Evolutionary conservation across 176 grass and related monocot species (phyloP).

Genomic region (Cocos nucifera): DNA sequence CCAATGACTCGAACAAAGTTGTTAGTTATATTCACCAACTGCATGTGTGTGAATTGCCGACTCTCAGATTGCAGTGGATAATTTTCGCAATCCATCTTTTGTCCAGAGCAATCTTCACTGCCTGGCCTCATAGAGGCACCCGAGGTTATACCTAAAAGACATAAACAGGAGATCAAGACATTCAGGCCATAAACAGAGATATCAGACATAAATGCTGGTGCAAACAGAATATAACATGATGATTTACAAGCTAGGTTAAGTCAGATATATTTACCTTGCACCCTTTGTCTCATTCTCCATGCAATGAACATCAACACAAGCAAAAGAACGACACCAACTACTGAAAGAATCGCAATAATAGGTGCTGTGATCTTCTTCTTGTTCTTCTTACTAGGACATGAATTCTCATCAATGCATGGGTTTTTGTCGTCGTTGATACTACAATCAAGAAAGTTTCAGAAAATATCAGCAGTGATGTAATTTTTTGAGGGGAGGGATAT

Average conservation of each 20-base stretch:
- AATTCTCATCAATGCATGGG: not conserved
- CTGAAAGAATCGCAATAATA: conserved; percentile 4
- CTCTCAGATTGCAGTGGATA: conserved; percentile 22
- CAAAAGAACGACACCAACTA: not conserved
- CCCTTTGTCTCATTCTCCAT: conserved; percentile 10
- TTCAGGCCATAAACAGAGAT: not conserved
- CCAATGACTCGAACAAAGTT: conserved; percentile 45
- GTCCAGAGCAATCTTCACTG: not conserved
- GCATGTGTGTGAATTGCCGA: conserved; percentile 37
- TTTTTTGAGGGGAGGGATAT: no score
- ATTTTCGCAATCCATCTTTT: not conserved
- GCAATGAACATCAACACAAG: not conserved
- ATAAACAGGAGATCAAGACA: not conserved
- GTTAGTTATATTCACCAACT: conserved; percentile 37
- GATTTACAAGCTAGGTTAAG: not conserved
- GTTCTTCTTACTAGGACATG: not conserved
- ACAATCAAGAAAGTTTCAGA: no score
- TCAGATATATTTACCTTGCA: conserved; percentile 1
- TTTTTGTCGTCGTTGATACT: no score
- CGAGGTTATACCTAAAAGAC: not conserved
- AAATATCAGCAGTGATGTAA: no score
- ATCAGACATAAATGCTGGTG: not conserved
- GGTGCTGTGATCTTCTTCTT: conserved; percentile 4
- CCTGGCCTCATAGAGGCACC: not conserved
- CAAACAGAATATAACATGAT: not conserved